Evolutionary conservation across 176 grass and related monocot genomes (phyloP), one percentile per base, ranked within the genome.

Genomic region (Triticum monococcum): DNA sequence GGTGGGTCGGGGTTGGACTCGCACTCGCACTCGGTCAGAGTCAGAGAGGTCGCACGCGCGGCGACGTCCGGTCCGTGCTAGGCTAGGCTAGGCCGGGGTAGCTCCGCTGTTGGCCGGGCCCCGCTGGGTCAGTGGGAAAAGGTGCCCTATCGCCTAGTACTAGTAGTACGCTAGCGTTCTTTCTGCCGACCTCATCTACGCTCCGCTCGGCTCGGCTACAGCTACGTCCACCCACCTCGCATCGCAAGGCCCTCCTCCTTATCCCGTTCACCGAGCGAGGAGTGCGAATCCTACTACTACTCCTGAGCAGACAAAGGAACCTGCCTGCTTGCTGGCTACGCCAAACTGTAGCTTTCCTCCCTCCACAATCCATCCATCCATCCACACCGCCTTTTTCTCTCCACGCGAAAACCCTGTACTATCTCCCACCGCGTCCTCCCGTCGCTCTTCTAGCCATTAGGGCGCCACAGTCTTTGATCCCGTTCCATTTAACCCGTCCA

Each of bases 291-390:
- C 67, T 22, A 38, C 33, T 22, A 38, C 33, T 20, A 22, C 48
- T 52, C 14, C 48, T 52, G 14, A 14, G 48, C 17, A 16, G 14
- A 52, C 13, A 46, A 46, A 46, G 43, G 43, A 46, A 46, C 43
- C 43, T 46, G 64, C 64, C 73, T 76, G 73, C 73, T 76, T 76
- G 45, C 26, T 30, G 2, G 25, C 72, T 18, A 76, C 45, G 45
- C 43, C 43, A 16, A 11, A 13, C 45, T 75, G 72, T 75, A 75
- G 25, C 72, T 75, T 75, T 75, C 72, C 37, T 59, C 56, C 72
- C 11, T 57, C 54, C 54, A 8, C 17, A 57, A 57, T 22, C 54
- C 16, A 8, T 57, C 56, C 2, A 20, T 59, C 18, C 54, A 20
- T 26, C 72, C 24, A 25, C 43, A 25, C 41, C 43, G 16, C 41